Base-by-base conservation (phyloP, 1,284 basidiomycete genomes). In the Exsudoporus floridanus region DNA sequence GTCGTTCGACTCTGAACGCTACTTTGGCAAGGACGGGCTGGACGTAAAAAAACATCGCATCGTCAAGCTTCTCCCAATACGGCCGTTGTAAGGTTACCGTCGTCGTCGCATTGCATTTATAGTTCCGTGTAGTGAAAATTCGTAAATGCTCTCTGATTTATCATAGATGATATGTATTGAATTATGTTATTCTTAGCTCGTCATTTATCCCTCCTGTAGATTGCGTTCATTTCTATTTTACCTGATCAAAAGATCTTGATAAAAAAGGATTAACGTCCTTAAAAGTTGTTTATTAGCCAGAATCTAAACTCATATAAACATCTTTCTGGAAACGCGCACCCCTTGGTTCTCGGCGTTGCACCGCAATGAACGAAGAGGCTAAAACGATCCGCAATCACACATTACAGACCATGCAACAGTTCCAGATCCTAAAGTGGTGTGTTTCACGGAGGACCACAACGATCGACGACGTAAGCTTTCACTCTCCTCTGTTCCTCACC, bases 401-500 rank as follows among this genome's bases (percentile, higher is more conserved):
- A 16, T 12, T 41, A 33, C 14, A 41, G 48, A 44, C 6, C 6
- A n/a, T 21, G 30, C 6, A 13, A 25, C n/a, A 19, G 31, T 44
- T 33, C 10, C 16, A 23, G 14, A 21, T 28, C 14, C 41, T 35
- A 16, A 5, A 10, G 8, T 14, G 2, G 1, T 13, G 5, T 35
- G 13, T 27, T 47, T 67, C 43, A 69, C 7, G 65, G 65, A 34
- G 37, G 59, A 19, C 90, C 90, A 68, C 88, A 91, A 31, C 74
- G 75, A 55, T 86, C 80, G 49, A 84, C 73, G 48, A 96, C 83
- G 74, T 94, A 92, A 59, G 82, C 75, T 56, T 79, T 81, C 21
- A 86, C 90, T 55, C 83, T 78, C 63, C 80, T 85, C 73, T 94
- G 92, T 72, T 95, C 94, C 46, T 62, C 50, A 25, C 53, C 53